Conservation (phyloP, 2,329 filamentous ascomycete species). For the Periconia sp. region DNA sequence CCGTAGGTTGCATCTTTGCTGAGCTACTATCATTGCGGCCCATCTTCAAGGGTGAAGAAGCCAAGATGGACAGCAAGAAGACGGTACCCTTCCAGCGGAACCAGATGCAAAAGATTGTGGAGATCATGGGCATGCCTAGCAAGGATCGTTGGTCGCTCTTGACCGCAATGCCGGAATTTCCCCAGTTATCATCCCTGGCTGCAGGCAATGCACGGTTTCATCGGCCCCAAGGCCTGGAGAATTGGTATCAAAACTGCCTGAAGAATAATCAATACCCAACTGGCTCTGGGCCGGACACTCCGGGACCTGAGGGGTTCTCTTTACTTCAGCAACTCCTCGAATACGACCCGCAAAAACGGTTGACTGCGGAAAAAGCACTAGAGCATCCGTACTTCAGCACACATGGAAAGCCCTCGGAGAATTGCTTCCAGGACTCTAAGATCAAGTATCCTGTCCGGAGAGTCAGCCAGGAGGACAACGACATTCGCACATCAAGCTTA, state of each 20-base stretch:
- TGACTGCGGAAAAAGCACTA: constrained; percentile 88
- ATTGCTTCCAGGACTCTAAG: constrained; percentile 90
- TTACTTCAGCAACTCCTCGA: constrained; percentile 83
- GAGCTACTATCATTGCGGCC: constrained; percentile 88
- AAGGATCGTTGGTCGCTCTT: constrained; percentile 90
- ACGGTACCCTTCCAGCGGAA: constrained; percentile 96
- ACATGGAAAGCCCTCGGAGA: constrained; percentile 67
- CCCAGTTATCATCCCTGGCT: constrained; percentile 65
- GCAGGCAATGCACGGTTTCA: constrained; percentile 56
- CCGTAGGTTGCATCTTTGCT: constrained; percentile 96
- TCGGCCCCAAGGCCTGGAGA: constrained; percentile 69
- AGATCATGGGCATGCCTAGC: constrained; percentile 89
- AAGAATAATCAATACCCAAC: constrained; percentile 54
- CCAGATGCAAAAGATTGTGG: constrained; percentile 98
- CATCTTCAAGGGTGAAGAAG: constrained; percentile 98
- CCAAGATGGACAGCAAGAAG: constrained; percentile 98
- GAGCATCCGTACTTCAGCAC: constrained; percentile 85
- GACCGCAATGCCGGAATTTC: constrained; percentile 84
- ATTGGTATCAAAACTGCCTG: constrained; percentile 61
- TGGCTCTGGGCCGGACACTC: constrained; percentile 42
- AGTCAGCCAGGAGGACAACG: constrained; percentile 93
- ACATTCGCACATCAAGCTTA: constrained; percentile 87
- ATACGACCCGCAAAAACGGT: constrained; percentile 87
- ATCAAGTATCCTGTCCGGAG: constrained; percentile 87
- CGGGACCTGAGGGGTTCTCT: constrained; percentile 74